These are phyloP conservation scores for Cryphonectria parasitica DNA, from an alignment of 2,329 filamentous ascomycete species.

Conservation along the genomic window DNA sequence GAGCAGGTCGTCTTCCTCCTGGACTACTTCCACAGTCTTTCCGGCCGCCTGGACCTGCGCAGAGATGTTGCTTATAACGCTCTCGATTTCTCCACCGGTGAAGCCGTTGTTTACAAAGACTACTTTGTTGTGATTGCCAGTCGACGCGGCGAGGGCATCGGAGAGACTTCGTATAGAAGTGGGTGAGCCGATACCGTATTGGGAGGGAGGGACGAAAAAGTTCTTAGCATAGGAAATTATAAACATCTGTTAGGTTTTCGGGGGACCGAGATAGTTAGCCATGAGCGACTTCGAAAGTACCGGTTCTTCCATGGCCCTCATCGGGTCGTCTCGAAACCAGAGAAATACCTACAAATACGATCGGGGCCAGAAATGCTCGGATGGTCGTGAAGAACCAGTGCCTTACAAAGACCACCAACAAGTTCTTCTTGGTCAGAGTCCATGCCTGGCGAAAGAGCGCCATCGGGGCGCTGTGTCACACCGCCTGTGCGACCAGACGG, in stretches of 20 bases:
- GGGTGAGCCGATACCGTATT: conserved; percentile 71
- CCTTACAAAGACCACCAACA: conserved; percentile 60
- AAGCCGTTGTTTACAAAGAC: conserved; percentile 79
- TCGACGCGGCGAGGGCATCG: conserved; percentile 63
- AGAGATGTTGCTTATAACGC: conserved; percentile 67
- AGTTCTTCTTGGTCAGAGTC: conserved; percentile 66
- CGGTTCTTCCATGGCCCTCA: background rate
- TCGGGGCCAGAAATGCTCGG: conserved; percentile 53
- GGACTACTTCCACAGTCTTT: conserved; percentile 36
- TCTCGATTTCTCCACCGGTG: conserved; percentile 70
- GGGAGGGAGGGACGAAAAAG: conserved; percentile 77
- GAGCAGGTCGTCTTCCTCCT: conserved; percentile 24
- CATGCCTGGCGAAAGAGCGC: conserved; percentile 59
- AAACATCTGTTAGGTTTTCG: conserved; percentile 38
- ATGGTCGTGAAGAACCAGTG: conserved; percentile 56
- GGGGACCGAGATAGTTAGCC: conserved; percentile 1
- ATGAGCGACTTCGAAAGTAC: background rate
- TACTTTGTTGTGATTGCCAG: conserved; percentile 58
- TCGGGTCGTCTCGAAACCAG: background rate
- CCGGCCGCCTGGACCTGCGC: conserved; percentile 51
- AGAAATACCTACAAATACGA: conserved; percentile 34
- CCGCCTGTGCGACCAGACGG: background rate
- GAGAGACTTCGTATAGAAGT: conserved; percentile 65
- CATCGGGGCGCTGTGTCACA: conserved; percentile 43
- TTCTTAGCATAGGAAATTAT: conserved; percentile 76